A percentile compares a stretch with the other conserved stretches of the same genome.
Conservation (phyloP, 768 basidiomycete species). For the Leccinum truebloodii region DNA sequence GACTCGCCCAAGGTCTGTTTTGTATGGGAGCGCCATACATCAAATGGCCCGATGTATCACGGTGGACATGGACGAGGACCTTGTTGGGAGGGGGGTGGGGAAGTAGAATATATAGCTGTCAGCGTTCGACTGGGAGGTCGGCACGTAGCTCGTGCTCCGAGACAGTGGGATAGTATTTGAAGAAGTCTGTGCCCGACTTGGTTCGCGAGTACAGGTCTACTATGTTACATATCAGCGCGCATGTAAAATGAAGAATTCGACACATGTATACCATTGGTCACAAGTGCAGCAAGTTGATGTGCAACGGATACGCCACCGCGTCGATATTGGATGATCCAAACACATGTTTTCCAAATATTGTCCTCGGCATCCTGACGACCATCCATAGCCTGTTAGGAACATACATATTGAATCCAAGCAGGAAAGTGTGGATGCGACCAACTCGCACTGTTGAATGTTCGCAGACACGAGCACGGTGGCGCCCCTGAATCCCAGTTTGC, state of each 20-base stretch:
- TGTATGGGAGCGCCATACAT: constrained; percentile 55
- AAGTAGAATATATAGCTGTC: no score
- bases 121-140: constrained; percentile 51
- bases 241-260: no score
- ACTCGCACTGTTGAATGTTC: constrained; percentile 32
- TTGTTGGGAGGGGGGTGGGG: no score
- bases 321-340: constrained; percentile 38
- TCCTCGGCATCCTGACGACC: constrained; percentile 1
- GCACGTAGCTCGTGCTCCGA: constrained; percentile 53
- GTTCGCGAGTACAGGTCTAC: no score
- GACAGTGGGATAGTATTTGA: constrained; percentile 25
- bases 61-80: constrained; percentile 56
- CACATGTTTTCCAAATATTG: constrained; percentile 44
- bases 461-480: constrained; percentile 8
- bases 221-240: no score
- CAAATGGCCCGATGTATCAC: constrained; percentile 54
- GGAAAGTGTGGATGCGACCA: constrained; percentile 46
- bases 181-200: no score
- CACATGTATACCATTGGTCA: no score
- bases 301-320: no score
- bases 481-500: constrained; percentile 62
- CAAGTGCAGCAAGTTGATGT: no score
- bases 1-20: constrained; percentile 64
- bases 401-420: constrained; percentile 51
- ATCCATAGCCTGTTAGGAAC: constrained; percentile 3